Base-by-base conservation (phyloP, 2,329 filamentous ascomycete genomes). In the Pyrenophora seminiperda region DNA sequence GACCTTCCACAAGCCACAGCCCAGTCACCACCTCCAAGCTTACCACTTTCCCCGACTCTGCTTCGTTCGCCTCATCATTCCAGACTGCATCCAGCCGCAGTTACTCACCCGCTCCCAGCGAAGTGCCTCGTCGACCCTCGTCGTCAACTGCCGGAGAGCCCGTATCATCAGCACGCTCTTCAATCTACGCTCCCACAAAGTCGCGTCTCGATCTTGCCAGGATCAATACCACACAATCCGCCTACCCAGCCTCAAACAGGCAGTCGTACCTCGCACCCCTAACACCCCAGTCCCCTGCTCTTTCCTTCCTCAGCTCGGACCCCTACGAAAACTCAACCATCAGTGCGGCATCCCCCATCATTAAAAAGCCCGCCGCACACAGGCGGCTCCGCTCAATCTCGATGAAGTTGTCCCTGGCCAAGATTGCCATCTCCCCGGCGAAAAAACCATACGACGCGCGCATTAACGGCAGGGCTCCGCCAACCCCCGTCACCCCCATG, bases 301-400 rank as follows among this genome's bases (percentile, higher is more conserved):
- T 71, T 19, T 59, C 70, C n/a, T 74, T 74, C 56, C 66, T 74
- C 37, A 70, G 59, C 45, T 71, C 68, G 7, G 72, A 74, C 41
- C 72, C 72, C 7, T 74, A 70, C 52, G 72, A 70, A 24, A 71
- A 58, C 43, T 56, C 65, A 2, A 67, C 54, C 13, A 63, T 58
- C 9, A 61, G 56, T 32, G 61, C 67, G 1, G 59, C 67, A 5
- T 70, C 68, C 5, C 68, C 70, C 15, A 67, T 70, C 40, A 66
- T 68, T 58, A 64, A 72, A 49, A 63, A 71, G 46, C 54, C 61
- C 6, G 61, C 62, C n/a, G 56, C 71, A 2, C 71, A 74, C 60
- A 66, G 59, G 47, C 71, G 72, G 3, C 57, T 74, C 17, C 65
- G 72, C 7, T 71, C 67, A 30, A 73, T 74, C 39, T 72, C 68